Evolutionary conservation across 2,329 filamentous ascomycete species (phyloP).

Genomic region (Calonectria crousiana): DNA sequence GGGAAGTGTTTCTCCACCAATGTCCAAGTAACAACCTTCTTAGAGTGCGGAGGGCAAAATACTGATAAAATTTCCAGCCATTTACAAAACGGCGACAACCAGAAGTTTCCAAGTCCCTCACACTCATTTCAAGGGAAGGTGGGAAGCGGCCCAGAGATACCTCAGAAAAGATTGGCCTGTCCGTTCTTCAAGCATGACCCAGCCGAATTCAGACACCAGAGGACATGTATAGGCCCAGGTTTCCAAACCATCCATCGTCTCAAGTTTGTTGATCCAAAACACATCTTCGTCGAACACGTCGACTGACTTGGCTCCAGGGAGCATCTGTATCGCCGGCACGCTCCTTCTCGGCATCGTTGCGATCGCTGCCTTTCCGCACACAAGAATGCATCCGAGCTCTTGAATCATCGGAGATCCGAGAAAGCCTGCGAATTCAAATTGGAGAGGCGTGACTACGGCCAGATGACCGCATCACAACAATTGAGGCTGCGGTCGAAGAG

Average conservation of each 20-base stretch:
- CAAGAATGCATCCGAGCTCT: not conserved
- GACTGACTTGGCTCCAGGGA: not conserved
- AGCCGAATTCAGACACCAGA: not conserved
- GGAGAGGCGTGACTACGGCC: not conserved
- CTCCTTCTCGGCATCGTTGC: not conserved
- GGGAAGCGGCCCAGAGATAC: not conserved
- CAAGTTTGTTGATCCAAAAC: not conserved
- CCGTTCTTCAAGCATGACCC: constrained; percentile 1
- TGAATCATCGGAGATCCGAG: not conserved
- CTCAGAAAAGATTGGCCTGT: not conserved
- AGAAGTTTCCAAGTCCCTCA: not conserved
- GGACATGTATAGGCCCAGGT: not conserved
- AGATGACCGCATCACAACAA: not conserved
- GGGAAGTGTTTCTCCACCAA: not conserved
- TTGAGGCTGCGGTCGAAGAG: not conserved
- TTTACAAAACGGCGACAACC: not conserved
- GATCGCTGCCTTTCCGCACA: not conserved
- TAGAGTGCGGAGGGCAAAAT: not conserved
- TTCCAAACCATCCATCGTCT: constrained; percentile 1
- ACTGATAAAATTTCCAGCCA: not conserved
- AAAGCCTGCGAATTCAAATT: not conserved
- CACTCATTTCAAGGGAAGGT: not conserved
- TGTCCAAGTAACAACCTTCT: not conserved
- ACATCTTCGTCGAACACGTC: not conserved
- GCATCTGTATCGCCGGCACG: not conserved